phyloP scores from a whole-genome alignment of 495 filamentous ascomycete species.

The Tuber indicum region DNA sequence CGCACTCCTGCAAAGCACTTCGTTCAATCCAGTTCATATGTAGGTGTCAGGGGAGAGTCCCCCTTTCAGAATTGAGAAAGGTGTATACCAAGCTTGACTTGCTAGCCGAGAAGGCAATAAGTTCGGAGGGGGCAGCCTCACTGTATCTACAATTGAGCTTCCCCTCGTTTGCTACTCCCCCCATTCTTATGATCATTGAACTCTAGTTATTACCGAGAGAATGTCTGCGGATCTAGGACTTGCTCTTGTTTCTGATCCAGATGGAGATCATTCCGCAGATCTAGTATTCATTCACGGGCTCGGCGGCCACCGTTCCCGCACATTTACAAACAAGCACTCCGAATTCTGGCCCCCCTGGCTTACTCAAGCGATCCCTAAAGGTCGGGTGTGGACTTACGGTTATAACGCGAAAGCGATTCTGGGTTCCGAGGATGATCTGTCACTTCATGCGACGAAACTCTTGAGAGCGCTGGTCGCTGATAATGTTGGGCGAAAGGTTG shows the following conservation, averaged over 20 bases:
- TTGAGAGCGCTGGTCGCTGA: slow-evolving; percentile 10
- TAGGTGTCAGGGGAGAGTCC: background rate
- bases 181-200: background rate
- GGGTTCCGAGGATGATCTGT: background rate
- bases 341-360: slow-evolving; percentile 16
- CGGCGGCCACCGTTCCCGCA: slow-evolving; percentile 16
- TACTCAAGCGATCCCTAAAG: slow-evolving; percentile 4
- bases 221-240: background rate
- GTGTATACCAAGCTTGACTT: background rate
- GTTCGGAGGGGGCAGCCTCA: background rate
- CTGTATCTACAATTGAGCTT: background rate
- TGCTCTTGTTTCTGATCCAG: background rate
- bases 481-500: background rate
- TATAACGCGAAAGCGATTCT: slow-evolving; percentile 16
- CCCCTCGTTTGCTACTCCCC: background rate
- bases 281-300: slow-evolving; percentile 17
- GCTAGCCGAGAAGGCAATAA: slow-evolving; percentile 5
- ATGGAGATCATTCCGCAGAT: background rate
- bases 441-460: slow-evolving; percentile 10
- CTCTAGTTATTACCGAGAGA: background rate
- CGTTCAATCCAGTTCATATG: background rate
- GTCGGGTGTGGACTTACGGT: slow-evolving; percentile 14
- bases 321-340: slow-evolving; percentile 15
- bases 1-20: background rate
- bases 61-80: background rate